Percentiles rank a stretch among this genome's conserved stretches.
phyloP scores from a whole-genome alignment of 805 yeast genomes.

The Cyberlindnera amylophila region DNA sequence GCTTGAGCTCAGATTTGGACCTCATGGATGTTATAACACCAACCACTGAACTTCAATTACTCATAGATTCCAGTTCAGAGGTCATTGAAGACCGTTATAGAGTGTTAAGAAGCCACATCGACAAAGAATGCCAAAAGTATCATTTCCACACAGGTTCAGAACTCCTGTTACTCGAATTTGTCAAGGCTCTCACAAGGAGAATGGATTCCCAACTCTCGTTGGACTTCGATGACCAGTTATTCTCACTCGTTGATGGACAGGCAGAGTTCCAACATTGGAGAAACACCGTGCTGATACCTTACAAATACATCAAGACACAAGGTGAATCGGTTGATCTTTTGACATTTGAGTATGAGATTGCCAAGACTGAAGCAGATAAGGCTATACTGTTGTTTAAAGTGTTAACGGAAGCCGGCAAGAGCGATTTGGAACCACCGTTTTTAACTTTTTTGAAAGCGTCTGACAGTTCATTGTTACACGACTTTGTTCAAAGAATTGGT shows the following conservation, averaged over 20 bases:
- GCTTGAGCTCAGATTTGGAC: not conserved
- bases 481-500: not conserved
- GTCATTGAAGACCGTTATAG: conserved; percentile 5
- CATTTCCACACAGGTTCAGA: conserved; percentile 1
- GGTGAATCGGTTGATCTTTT: conserved; percentile 1
- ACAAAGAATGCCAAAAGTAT: conserved; percentile 1
- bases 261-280: conserved; percentile 24
- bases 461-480: not conserved
- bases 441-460: conserved; percentile 4
- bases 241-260: conserved; percentile 14
- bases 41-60: conserved; percentile 1
- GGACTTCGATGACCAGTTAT: conserved; percentile 22
- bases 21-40: conserved; percentile 2
- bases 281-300: conserved; percentile 28
- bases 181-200: conserved; percentile 12
- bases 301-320: conserved; percentile 20
- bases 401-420: not conserved
- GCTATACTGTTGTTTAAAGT: conserved; percentile 3
- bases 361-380: not conserved
- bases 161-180: conserved; percentile 7
- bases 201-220: not conserved
- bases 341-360: conserved; percentile 3
- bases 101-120: conserved; percentile 1
- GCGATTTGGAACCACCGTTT: conserved; percentile 5
- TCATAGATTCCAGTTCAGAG: conserved; percentile 6